phyloP scores from a whole-genome alignment of 1,284 basidiomycete species.

The Bjerkandera adusta region DNA sequence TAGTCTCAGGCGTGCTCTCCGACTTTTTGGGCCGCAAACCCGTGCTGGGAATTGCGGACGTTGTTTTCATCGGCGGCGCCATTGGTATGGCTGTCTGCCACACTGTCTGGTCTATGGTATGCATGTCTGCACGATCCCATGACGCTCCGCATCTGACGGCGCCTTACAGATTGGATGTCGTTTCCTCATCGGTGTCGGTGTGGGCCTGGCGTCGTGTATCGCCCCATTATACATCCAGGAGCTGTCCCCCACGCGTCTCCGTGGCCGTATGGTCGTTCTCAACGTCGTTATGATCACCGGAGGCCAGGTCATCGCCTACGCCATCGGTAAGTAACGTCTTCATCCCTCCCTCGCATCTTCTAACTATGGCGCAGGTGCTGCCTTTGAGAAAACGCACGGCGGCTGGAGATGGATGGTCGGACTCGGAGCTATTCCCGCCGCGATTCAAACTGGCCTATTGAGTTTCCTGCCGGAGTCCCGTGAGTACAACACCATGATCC shows the following conservation, averaged over 20 bases:
- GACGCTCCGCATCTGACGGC: neutral
- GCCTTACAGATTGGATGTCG: constrained; percentile 60
- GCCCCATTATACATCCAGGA: constrained; percentile 86
- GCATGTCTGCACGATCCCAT: constrained; percentile 15
- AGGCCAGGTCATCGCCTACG: constrained; percentile 79
- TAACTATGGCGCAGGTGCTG: constrained; percentile 40
- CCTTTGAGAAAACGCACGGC: constrained; percentile 56
- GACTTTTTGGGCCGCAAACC: constrained; percentile 71
- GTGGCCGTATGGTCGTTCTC: constrained; percentile 75
- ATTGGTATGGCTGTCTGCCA: constrained; percentile 66
- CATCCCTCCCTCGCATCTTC: neutral
- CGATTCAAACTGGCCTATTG: constrained; percentile 59
- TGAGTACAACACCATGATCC: constrained; percentile 31
- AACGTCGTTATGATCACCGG: constrained; percentile 65
- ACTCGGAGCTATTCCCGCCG: constrained; percentile 66
- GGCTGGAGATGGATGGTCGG: constrained; percentile 90
- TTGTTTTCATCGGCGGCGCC: constrained; percentile 77
- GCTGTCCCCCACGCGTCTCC: constrained; percentile 71
- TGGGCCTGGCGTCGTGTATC: constrained; percentile 75
- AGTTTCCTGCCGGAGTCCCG: constrained; percentile 78
- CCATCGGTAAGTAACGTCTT: constrained; percentile 43
- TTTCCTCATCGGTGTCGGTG: constrained; percentile 70
- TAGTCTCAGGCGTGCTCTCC: constrained; percentile 67
- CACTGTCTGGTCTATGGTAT: constrained; percentile 69
- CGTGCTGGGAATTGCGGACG: constrained; percentile 69